Evolutionary conservation across 306 rosid species (phyloP).

Genomic region (Neltuma alba): DNA sequence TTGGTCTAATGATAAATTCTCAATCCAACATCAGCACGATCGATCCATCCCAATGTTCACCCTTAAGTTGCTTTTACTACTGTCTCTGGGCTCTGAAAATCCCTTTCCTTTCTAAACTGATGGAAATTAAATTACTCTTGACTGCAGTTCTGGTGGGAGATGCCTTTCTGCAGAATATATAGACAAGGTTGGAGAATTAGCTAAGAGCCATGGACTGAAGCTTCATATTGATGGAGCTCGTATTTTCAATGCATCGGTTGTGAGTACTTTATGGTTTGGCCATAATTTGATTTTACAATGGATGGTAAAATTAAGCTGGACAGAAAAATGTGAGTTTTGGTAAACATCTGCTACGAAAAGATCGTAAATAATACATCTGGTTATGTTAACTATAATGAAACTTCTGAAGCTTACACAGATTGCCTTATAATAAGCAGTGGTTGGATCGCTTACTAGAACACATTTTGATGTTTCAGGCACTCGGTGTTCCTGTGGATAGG

Average conservation of each 20-base stretch:
- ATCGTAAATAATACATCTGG: neutral
- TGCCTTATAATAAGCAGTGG: neutral
- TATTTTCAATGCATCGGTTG: conserved; percentile 84
- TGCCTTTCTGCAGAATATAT: conserved; percentile 83
- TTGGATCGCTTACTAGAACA: conserved; percentile 25
- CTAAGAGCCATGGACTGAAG: conserved; percentile 83
- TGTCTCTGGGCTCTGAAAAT: conserved; percentile 5
- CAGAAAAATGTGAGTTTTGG: neutral
- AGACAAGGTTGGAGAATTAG: conserved; percentile 84
- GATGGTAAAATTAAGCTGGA: neutral
- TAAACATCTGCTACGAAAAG: conserved; percentile 7
- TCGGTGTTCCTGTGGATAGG: conserved; percentile 84
- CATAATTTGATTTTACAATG: conserved; percentile 14
- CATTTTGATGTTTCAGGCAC: conserved; percentile 66
- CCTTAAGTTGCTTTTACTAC: neutral
- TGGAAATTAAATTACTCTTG: neutral
- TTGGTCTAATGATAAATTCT: neutral
- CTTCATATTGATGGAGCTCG: conserved; percentile 99
- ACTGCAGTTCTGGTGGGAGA: conserved; percentile 87
- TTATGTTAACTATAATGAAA: neutral
- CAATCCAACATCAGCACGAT: neutral
- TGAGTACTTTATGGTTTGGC: conserved; percentile 43
- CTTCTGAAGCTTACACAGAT: neutral
- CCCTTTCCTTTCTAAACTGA: conserved; percentile 11
- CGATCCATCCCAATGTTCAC: neutral